Percentiles rank a stretch among this genome's conserved stretches.
Conservation (phyloP, 2,329 filamentous ascomycete genomes). For the Aspergillus versicolor region DNA sequence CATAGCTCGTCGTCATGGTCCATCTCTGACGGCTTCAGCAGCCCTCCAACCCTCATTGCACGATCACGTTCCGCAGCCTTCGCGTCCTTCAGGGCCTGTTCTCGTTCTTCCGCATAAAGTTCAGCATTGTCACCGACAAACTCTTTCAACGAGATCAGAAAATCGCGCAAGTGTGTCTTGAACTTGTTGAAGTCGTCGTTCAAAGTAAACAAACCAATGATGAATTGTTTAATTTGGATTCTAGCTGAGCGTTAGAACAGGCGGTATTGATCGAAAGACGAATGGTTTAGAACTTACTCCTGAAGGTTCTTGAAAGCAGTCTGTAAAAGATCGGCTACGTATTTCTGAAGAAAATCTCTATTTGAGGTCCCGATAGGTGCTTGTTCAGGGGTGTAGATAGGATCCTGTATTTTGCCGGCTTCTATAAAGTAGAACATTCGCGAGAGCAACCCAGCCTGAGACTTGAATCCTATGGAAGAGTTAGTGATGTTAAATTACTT, state of each 20-base stretch:
- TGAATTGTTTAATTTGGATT: constrained; percentile 83
- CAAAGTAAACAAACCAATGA: constrained; percentile 81
- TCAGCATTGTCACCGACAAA: constrained; percentile 95
- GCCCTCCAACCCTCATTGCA: constrained; percentile 88
- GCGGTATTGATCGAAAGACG: not conserved
- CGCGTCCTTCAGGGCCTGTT: constrained; percentile 82
- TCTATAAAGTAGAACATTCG: constrained; percentile 97
- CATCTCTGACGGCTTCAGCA: constrained; percentile 96
- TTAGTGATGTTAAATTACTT: constrained; percentile 1
- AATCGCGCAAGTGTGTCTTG: constrained; percentile 93
- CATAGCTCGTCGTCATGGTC: constrained; percentile 80
- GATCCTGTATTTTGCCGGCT: constrained; percentile 83
- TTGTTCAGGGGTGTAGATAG: constrained; percentile 83
- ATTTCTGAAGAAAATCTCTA: constrained; percentile 84
- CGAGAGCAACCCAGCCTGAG: constrained; percentile 87
- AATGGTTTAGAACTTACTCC: constrained; percentile 58
- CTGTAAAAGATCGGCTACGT: constrained; percentile 78
- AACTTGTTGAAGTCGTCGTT: constrained; percentile 92
- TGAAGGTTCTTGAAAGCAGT: constrained; percentile 94
- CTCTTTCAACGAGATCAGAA: constrained; percentile 95
- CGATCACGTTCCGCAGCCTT: constrained; percentile 88
- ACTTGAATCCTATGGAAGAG: constrained; percentile 71
- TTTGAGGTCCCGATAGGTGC: constrained; percentile 81
- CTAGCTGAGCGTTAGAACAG: constrained; percentile 51
- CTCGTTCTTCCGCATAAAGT: constrained; percentile 89